Evolutionary conservation across 2,329 filamentous ascomycete genomes (phyloP).

Genomic region (Graphium sp.): DNA sequence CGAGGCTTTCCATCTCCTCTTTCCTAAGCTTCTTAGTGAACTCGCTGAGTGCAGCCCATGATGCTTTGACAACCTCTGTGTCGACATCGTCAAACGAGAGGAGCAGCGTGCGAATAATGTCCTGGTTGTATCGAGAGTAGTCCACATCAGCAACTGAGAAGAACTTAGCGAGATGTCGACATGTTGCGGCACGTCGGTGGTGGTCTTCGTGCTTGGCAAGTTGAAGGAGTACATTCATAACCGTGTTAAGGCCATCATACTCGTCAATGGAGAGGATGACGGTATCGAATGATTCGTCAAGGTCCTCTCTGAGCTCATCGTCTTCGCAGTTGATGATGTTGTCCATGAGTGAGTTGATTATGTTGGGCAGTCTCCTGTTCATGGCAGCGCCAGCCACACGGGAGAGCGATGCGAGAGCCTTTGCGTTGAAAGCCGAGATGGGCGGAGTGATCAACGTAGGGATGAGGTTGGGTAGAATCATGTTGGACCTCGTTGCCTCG

Average conservation of each 20-base stretch:
- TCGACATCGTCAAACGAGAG: conserved; percentile 87
- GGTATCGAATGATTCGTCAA: conserved; percentile 70
- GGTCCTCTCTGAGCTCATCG: conserved; percentile 52
- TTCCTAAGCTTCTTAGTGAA: conserved; percentile 84
- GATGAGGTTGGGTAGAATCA: conserved; percentile 90
- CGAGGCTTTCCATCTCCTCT: conserved; percentile 93
- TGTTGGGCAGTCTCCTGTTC: conserved; percentile 75
- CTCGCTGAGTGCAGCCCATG: conserved; percentile 73
- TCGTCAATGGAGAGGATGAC: conserved; percentile 89
- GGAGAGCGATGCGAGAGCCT: conserved; percentile 79
- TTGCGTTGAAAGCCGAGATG: conserved; percentile 89
- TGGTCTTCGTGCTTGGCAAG: conserved; percentile 91
- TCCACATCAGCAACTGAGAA: conserved; percentile 68
- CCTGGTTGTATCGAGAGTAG: conserved; percentile 90
- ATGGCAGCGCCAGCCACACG: conserved; percentile 82
- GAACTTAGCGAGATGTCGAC: conserved; percentile 69
- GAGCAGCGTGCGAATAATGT: conserved; percentile 78
- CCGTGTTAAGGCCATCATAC: conserved; percentile 84
- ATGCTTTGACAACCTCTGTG: conserved; percentile 66
- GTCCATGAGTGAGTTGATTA: conserved; percentile 89
- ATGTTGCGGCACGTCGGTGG: conserved; percentile 60
- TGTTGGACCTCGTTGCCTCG: conserved; percentile 83
- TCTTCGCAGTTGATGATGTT: conserved; percentile 69
- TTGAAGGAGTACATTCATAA: conserved; percentile 82
- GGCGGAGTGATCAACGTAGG: conserved; percentile 82